A percentile compares a stretch with the other conserved stretches of the same genome.
phyloP scores from a whole-genome alignment of 805 yeast genomes.

The Cyberlindnera mycetangii region DNA sequence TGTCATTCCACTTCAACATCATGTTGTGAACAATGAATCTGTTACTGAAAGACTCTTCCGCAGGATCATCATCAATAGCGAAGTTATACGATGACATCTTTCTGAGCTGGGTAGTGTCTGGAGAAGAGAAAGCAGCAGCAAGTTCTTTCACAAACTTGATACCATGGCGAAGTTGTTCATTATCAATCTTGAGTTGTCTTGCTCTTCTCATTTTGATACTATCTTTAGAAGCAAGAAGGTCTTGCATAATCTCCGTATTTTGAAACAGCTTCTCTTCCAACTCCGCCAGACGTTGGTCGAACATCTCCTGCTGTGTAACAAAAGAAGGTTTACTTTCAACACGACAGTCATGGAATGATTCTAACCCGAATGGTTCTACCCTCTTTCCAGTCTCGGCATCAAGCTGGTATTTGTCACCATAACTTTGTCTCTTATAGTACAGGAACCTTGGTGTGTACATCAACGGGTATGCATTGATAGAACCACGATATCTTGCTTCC shows the following conservation, averaged over 20 bases:
- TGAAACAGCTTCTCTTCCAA: conserved; percentile 32
- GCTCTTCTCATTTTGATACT: conserved; percentile 13
- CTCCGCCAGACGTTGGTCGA: conserved; percentile 24
- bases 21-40: conserved; percentile 71
- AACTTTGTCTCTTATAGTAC: conserved; percentile 62
- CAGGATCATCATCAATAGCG: conserved; percentile 14
- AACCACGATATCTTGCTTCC: conserved; percentile 35
- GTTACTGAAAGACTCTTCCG: conserved; percentile 37
- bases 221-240: conserved; percentile 27
- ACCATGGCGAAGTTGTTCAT: conserved; percentile 23
- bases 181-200: conserved; percentile 23
- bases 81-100: conserved; percentile 14
- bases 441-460: conserved; percentile 66
- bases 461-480: conserved; percentile 55
- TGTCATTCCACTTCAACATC: conserved; percentile 76
- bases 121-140: conserved; percentile 8
- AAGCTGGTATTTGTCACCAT: conserved; percentile 40
- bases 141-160: conserved; percentile 19
- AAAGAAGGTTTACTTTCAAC: conserved; percentile 37
- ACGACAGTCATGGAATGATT: conserved; percentile 61
- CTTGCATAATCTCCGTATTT: conserved; percentile 27
- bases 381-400: conserved; percentile 34
- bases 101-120: conserved; percentile 3
- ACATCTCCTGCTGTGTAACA: conserved; percentile 39
- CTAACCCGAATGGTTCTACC: conserved; percentile 47